phyloP scores from a whole-genome alignment of 2,329 filamentous ascomycete species.

The Sporothrix luriei region DNA sequence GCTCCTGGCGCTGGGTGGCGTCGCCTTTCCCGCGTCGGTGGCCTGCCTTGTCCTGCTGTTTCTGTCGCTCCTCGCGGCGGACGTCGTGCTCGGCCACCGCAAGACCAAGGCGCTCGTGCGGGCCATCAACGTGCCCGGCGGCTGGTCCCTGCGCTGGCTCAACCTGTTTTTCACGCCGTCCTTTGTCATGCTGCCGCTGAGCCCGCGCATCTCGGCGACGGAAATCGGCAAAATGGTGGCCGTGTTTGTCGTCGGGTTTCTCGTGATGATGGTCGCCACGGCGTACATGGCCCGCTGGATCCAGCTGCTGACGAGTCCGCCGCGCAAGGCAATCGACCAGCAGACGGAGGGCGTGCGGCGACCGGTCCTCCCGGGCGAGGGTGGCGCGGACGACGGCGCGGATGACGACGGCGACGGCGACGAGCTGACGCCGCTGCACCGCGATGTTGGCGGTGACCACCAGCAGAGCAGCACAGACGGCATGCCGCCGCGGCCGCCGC shows the following conservation, averaged over 20 bases:
- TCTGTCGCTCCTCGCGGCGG: slow-evolving; percentile 51
- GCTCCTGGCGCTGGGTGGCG: slow-evolving; percentile 50
- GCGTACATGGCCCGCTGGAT: slow-evolving; percentile 59
- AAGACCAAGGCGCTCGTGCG: slow-evolving; percentile 53
- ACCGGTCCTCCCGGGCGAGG: slow-evolving; percentile 6
- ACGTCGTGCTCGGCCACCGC: slow-evolving; percentile 52
- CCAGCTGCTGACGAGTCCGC: slow-evolving; percentile 54
- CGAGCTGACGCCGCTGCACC: slow-evolving; percentile 34
- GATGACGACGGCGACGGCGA: slow-evolving; percentile 18
- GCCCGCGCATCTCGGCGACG: slow-evolving; percentile 54
- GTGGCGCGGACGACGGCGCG: slow-evolving; percentile 31
- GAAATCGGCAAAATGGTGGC: slow-evolving; percentile 63
- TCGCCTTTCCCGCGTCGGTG: slow-evolving; percentile 63
- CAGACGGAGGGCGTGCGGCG: slow-evolving; percentile 54
- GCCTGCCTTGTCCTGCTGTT: slow-evolving; percentile 61
- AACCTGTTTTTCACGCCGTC: slow-evolving; percentile 62
- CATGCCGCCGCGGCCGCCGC: slow-evolving; percentile 30
- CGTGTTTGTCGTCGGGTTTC: slow-evolving; percentile 61
- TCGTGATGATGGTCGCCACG: slow-evolving; percentile 54
- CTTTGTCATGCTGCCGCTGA: slow-evolving; percentile 62
- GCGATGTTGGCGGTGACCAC: slow-evolving; percentile 32
- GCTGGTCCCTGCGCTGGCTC: slow-evolving; percentile 62
- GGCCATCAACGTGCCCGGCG: slow-evolving; percentile 57
- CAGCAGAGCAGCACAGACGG: not conserved
- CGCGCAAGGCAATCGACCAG: slow-evolving; percentile 56